Evolutionary conservation across 1,139 yeast genomes (phyloP), one percentile per base, ranked within the genome.

Genomic region (Sugiyamaella japonica): DNA sequence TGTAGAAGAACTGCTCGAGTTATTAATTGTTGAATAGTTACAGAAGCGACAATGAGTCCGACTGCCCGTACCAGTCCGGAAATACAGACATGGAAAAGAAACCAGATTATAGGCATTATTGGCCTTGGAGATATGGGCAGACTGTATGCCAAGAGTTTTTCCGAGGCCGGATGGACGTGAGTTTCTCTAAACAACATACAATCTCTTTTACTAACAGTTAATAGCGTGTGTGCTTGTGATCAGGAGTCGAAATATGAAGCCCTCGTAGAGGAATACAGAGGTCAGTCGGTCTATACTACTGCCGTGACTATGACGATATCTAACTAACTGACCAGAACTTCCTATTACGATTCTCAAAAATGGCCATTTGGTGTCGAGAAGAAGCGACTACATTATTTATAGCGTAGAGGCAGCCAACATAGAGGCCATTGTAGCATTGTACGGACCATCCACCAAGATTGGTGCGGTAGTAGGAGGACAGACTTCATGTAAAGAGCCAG

Each of bases 381-480:
- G 79, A 10, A 77, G 95, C 42, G 98, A 91, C 69, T 89, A 84
- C 65, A 81, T 87, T 53, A 85, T 91, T 56, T 91, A 90, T 74
- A 84, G 91, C 59, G 97, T 91, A 2, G 98, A 91, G 68, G 73
- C 73, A 4, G 96, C 85, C 62, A 82, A 83, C 65, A 85, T 93
- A 49, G 83, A 76, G 50, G 76, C 78, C 57, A 87, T 91, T 45
- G 96, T 90, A 6, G 67, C 81, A 5, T 50, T 73, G 36, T 93
- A 90, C 69, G 97, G 96, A 0, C 95, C 96, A 0, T 79, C 97
- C 0, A 85, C 97, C 3, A 93, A 90, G 69, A 73, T 82, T 13
- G 95, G 96, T 2, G 86, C 96, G 3, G 82, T 90, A 50, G 96
- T 93, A 9, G 99, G 99, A n/a, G 99, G 99, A 4, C 99, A 93